A percentile compares a stretch with the other conserved stretches of the same genome.
phyloP scores from a whole-genome alignment of 75 land plant genomes.

The Azolla pinnata region DNA sequence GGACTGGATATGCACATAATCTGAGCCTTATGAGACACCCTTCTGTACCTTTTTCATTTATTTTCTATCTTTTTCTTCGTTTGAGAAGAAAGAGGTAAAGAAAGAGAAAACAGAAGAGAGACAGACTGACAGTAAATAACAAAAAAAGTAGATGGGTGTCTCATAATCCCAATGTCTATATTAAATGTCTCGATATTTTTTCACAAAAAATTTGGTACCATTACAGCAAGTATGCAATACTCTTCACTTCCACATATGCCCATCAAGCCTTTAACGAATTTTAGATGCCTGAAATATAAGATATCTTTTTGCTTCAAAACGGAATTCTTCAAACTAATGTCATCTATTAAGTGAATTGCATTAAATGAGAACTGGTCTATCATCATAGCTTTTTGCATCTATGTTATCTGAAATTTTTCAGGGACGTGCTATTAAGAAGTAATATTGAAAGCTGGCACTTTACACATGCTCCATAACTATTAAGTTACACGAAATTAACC shows the following conservation, averaged over 20 bases:
- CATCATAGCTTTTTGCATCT: neutral
- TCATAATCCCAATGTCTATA: neutral
- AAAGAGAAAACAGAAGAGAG: too few species aligned
- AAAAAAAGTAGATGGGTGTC: too few species aligned
- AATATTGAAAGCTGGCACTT: neutral
- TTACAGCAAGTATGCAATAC: conserved; percentile 24
- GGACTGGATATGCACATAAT: too few species aligned
- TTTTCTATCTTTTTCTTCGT: too few species aligned
- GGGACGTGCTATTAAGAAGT: too few species aligned
- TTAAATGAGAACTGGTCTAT: neutral
- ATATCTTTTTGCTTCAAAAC: neutral
- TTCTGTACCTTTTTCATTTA: too few species aligned
- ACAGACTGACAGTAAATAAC: too few species aligned
- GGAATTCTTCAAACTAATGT: neutral
- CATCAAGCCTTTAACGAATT: conserved; percentile 24
- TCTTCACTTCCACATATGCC: conserved; percentile 20
- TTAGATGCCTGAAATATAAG: conserved; percentile 17
- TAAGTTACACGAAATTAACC: neutral
- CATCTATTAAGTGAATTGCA: neutral
- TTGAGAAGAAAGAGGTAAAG: too few species aligned
- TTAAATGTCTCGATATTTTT: neutral
- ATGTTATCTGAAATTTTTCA: too few species aligned
- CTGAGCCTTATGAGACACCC: too few species aligned
- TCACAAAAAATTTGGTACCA: conserved; percentile 11
- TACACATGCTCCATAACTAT: neutral